phyloP scores from a whole-genome alignment of 1,139 yeast species.

The Zygotorulaspora mrakii region DNA sequence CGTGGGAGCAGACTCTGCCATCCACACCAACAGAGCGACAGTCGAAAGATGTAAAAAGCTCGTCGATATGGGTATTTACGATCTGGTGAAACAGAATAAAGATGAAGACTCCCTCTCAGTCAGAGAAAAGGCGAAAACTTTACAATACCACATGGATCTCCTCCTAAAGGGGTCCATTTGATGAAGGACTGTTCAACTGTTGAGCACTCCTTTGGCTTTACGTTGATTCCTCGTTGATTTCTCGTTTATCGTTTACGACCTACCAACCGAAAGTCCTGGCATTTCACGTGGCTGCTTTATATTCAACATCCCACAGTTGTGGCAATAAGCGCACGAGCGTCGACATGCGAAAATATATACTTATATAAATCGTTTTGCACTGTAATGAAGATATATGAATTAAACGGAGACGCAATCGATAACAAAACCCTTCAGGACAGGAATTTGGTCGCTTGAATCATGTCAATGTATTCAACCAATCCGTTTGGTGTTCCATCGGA shows the following conservation, averaged over 20 bases:
- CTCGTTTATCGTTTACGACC: conserved; percentile 1
- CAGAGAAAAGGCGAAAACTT: conserved; percentile 34
- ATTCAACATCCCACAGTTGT: conserved; percentile 14
- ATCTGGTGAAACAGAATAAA: conserved; percentile 30
- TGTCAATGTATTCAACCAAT: conserved; percentile 25
- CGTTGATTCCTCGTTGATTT: neutral
- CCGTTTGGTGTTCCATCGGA: conserved; percentile 62
- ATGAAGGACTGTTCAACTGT: neutral
- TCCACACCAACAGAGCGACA: conserved; percentile 22
- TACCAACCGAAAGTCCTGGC: no score
- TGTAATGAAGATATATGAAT: neutral
- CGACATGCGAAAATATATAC: neutral
- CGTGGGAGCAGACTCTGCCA: conserved; percentile 10
- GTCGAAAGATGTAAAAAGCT: conserved; percentile 31
- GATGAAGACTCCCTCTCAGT: conserved; percentile 32
- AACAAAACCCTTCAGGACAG: neutral
- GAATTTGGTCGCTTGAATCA: neutral
- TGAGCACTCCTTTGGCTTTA: neutral
- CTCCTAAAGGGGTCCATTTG: conserved; percentile 21
- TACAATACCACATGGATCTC: conserved; percentile 34
- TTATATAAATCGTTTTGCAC: conserved; percentile 1
- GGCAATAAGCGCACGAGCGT: conserved; percentile 8
- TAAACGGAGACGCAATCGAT: neutral
- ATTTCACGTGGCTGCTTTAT: conserved; percentile 1
- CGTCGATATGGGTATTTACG: conserved; percentile 30